Conservation (phyloP, 2,329 filamentous ascomycete species). For the Alternaria panax region DNA sequence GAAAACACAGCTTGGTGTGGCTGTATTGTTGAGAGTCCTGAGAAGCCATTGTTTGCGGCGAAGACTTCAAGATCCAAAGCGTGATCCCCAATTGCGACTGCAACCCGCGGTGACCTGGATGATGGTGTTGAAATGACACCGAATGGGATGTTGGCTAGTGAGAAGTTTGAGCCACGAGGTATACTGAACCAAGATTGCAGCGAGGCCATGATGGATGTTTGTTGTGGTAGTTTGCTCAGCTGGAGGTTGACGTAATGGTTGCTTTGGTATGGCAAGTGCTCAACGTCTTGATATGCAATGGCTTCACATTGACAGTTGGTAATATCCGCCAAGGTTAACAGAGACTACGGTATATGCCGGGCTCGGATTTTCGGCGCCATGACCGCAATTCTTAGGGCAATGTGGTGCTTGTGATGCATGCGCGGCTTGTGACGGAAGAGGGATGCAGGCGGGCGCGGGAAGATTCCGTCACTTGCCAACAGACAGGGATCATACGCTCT, state of each 20-base stretch:
- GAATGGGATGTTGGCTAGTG: conserved; percentile 82
- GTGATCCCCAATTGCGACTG: conserved; percentile 75
- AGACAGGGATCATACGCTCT: conserved; percentile 2
- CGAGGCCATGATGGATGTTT: conserved; percentile 39
- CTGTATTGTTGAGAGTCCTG: conserved; percentile 63
- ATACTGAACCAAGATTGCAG: conserved; percentile 66
- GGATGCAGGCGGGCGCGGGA: conserved; percentile 31
- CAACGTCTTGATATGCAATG: not conserved
- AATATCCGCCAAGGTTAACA: not conserved
- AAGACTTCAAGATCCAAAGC: conserved; percentile 74
- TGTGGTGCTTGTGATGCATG: conserved; percentile 6
- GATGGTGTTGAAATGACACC: conserved; percentile 75
- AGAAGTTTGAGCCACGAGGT: conserved; percentile 70
- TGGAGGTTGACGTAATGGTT: too few relatives aligned
- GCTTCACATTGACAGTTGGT: not conserved
- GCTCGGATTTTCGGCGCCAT: conserved; percentile 24
- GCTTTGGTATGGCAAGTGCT: not conserved
- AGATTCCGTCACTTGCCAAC: conserved; percentile 36
- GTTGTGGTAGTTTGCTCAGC: not conserved
- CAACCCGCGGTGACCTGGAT: conserved; percentile 66
- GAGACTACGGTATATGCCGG: not conserved
- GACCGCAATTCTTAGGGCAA: conserved; percentile 2
- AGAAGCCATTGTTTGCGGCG: conserved; percentile 65
- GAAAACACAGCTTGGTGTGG: conserved; percentile 68
- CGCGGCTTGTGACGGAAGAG: conserved; percentile 38